Evolutionary conservation across 306 rosid species (phyloP), one percentile per base, ranked within the genome.

Genomic region (Quillaja saponaria): DNA sequence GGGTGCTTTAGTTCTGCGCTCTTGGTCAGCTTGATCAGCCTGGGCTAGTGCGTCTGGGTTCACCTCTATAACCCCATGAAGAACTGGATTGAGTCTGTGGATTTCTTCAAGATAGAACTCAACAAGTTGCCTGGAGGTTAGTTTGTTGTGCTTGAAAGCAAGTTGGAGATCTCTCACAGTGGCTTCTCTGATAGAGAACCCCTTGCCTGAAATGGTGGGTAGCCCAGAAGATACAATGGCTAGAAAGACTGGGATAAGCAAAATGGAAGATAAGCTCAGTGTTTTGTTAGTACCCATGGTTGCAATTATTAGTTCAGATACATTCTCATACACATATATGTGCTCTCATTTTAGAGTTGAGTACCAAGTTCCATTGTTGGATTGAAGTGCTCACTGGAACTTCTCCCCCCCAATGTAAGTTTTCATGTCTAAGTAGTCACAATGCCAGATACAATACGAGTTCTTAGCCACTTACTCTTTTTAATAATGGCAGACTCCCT

Each of bases 71-170:
- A 85, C 85, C 2, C 80, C 81, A 48, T 46, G 61, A 8, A 88
- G 84, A 17, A 70, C 1, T 4, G 76, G 72, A 41, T 85, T 85
- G 14, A 81, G 71, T 15, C 3, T 66, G 3, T 59, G 9, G 44
- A 88, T 85, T 39, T 76, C 45, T 12, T 61, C 35, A 0, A 81
- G 60, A 61, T 88, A 88, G 71, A 88, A 74, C 34, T 83, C 77
- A 49, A 88, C 87, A 0, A 88, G 81, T 50, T 78, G 71, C 35
- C 76, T 81, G 1, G 92, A 88, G 34, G 81, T 85, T 54, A 88
- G 74, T 46, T 63, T 61, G 53, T 81, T 81, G 25, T 13, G 72
- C 34, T 41, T 31, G 75, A 83, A 81, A 40, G 86, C 96, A 0
- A 39, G 63, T 42, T 81, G 90, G 72, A 88, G 64, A 15, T 73